Percentiles rank a stretch among this genome's conserved stretches.
Conservation (phyloP, 768 basidiomycete genomes). For the Gymnopilus dilepis region DNA sequence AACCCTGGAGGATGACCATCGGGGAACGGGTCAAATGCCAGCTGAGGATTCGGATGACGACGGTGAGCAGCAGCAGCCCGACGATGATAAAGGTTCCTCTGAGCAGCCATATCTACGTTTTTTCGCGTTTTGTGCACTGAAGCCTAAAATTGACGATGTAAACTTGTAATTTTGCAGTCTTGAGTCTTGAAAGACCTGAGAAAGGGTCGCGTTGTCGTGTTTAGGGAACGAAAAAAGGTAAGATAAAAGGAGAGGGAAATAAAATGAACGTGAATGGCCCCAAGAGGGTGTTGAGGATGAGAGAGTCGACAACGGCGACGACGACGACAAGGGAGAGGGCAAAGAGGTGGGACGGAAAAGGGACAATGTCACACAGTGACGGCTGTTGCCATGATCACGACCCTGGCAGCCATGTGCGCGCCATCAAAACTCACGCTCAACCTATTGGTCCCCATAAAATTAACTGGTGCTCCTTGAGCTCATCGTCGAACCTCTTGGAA, state of each 20-base stretch:
- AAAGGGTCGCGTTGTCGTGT: neutral
- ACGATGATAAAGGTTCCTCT: slow-evolving; percentile 18
- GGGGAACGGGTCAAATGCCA: slow-evolving; percentile 17
- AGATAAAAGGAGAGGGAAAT: neutral
- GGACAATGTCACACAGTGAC: slow-evolving; percentile 7
- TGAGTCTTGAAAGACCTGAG: neutral
- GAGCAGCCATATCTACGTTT: slow-evolving; percentile 8
- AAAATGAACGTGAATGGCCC: slow-evolving; percentile 18
- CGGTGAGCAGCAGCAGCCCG: slow-evolving; percentile 21
- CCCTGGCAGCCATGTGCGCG: neutral
- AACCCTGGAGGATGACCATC: slow-evolving; percentile 9
- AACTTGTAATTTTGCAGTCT: neutral
- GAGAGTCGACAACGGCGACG: slow-evolving; percentile 6
- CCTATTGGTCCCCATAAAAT: slow-evolving; percentile 3
- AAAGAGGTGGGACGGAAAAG: slow-evolving; percentile 4
- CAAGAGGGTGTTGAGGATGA: slow-evolving; percentile 1
- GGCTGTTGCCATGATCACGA: slow-evolving; percentile 9
- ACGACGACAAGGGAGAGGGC: slow-evolving; percentile 2
- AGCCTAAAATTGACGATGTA: slow-evolving; percentile 1
- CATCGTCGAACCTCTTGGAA: neutral
- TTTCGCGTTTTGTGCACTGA: slow-evolving; percentile 1
- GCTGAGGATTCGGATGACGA: slow-evolving; percentile 17
- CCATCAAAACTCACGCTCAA: slow-evolving; percentile 1
- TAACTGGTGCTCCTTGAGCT: neutral
- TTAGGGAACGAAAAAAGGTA: neutral